Percentiles rank a stretch among this genome's conserved stretches.
phyloP scores from a whole-genome alignment of 192 early-diverging fungal genomes.

The Entomortierella chlamydospora region DNA sequence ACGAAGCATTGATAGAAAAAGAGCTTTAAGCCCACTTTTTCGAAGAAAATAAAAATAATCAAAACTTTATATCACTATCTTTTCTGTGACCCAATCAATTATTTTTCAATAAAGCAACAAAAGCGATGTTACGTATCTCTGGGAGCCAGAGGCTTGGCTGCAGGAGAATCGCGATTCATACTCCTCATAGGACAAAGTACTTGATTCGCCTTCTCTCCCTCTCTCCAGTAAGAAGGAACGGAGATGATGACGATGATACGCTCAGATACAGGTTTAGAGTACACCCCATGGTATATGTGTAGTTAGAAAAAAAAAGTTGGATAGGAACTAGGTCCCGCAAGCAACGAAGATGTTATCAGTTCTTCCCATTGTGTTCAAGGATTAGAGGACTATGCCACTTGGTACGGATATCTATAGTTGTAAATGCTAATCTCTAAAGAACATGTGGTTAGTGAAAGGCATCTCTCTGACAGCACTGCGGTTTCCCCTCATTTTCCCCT shows the following conservation, averaged over 20 bases:
- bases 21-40: neutral
- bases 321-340: too few relatives aligned
- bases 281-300: too few relatives aligned
- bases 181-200: too few relatives aligned
- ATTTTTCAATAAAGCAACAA: neutral
- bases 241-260: too few relatives aligned
- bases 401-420: conserved; percentile 1
- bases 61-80: neutral
- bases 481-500: conserved; percentile 36
- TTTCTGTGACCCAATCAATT: neutral
- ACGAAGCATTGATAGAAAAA: conserved; percentile 40
- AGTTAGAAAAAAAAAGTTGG: too few relatives aligned
- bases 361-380: neutral
- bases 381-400: neutral
- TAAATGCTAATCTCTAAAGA: neutral
- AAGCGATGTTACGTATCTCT: too few relatives aligned
- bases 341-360: neutral
- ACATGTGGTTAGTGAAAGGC: conserved; percentile 43
- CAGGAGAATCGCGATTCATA: too few relatives aligned
- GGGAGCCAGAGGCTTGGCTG: too few relatives aligned
- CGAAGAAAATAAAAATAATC: neutral
- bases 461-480: neutral
- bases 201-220: too few relatives aligned
- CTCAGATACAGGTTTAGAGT: too few relatives aligned
- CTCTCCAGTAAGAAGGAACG: too few relatives aligned